Evolutionary conservation across 2,329 filamentous ascomycete genomes (phyloP).

Genomic region (Fusarium praegraminearum): DNA sequence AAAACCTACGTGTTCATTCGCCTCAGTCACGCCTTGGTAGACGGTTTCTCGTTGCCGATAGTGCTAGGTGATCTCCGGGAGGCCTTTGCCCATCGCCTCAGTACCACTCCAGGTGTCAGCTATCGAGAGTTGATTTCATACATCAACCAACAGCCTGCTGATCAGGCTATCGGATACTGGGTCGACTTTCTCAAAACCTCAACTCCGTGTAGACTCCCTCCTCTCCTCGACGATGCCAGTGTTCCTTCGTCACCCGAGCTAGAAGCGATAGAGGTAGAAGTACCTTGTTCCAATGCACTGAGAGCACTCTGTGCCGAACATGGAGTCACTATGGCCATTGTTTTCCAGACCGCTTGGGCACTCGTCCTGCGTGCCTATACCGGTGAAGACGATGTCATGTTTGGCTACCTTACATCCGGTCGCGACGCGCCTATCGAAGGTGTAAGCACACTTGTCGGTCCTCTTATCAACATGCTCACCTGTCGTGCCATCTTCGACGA

Average conservation of each 20-base stretch:
- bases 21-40: background rate
- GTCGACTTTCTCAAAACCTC: background rate
- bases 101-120: background rate
- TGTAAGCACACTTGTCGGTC: background rate
- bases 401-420: constrained; percentile 1
- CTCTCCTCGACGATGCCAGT: background rate
- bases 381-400: background rate
- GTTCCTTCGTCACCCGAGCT: background rate
- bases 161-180: background rate
- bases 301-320: background rate
- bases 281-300: background rate
- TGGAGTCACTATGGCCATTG: constrained; percentile 3
- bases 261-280: background rate
- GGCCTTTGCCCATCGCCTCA: background rate
- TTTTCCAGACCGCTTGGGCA: constrained; percentile 3
- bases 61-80: background rate
- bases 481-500: background rate
- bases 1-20: background rate
- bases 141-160: background rate
- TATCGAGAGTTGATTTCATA: background rate
- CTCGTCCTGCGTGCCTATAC: constrained; percentile 3
- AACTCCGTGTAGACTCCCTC: background rate
- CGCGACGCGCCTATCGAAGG: background rate
- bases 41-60: background rate
- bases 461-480: background rate